A percentile compares a stretch with the other conserved stretches of the same genome.
These are phyloP conservation scores for Trypanosoma conorhini DNA, from an alignment of 208 protist species.

Conservation along the genomic window DNA sequence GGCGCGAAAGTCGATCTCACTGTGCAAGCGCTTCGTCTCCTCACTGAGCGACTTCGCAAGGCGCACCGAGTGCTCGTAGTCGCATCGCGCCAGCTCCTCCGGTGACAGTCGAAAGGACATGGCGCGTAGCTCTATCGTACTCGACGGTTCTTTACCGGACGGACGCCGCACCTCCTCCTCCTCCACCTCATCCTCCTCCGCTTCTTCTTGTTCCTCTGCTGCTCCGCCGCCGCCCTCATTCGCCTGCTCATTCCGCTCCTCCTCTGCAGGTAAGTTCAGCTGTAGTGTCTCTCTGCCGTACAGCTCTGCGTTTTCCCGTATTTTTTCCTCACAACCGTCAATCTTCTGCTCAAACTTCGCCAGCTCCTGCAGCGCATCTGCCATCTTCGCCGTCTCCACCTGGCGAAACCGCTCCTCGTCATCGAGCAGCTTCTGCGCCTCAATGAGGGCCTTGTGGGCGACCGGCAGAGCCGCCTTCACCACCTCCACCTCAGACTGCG, in stretches of 20 bases:
- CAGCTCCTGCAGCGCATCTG: slow-evolving; percentile 79
- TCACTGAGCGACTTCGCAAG: slow-evolving; percentile 88
- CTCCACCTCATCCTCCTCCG: slow-evolving; percentile 31
- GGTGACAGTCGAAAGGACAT: slow-evolving; percentile 67
- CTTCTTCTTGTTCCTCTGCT: slow-evolving; percentile 6
- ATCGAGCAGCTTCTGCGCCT: slow-evolving; percentile 72
- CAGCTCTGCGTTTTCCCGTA: slow-evolving; percentile 82
- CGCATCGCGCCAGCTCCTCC: slow-evolving; percentile 76
- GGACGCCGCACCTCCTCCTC: background rate
- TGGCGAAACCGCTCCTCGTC: slow-evolving; percentile 85
- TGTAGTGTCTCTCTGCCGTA: slow-evolving; percentile 86
- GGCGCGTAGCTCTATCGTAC: slow-evolving; percentile 33
- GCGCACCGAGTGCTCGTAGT: slow-evolving; percentile 85
- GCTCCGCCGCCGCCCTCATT: slow-evolving; percentile 9
- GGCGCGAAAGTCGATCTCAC: slow-evolving; percentile 95
- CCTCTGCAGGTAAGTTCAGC: slow-evolving; percentile 17
- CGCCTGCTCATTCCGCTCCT: slow-evolving; percentile 16
- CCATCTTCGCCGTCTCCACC: slow-evolving; percentile 72
- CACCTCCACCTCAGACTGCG: slow-evolving; percentile 56
- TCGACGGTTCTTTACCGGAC: background rate
- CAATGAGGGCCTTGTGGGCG: slow-evolving; percentile 56
- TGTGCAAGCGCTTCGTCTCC: slow-evolving; percentile 82
- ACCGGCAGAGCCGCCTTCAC: slow-evolving; percentile 59
- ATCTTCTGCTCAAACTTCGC: slow-evolving; percentile 90
- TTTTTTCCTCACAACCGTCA: slow-evolving; percentile 83